A percentile compares a stretch with the other conserved stretches of the same genome.
These are phyloP conservation scores for Hypoxylon lienhwacheense DNA, from an alignment of 495 filamentous ascomycete species.

Conservation along the genomic window DNA sequence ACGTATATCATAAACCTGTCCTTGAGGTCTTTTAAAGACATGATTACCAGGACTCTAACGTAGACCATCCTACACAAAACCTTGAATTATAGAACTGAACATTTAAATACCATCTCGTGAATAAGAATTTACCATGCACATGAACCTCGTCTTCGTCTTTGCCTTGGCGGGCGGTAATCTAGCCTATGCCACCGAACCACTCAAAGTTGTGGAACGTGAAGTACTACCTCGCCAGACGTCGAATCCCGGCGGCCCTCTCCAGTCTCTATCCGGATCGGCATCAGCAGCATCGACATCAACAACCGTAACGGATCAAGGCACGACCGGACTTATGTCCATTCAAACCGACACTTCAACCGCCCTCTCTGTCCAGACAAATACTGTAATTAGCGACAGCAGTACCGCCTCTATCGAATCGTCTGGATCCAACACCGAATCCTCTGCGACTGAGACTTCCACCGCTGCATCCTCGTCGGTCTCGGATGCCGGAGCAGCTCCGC, in stretches of 20 bases:
- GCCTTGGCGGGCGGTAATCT: slow-evolving; percentile 8
- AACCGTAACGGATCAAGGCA: slow-evolving; percentile 9
- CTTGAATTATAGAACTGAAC: too few relatives aligned
- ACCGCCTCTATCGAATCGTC: slow-evolving; percentile 2
- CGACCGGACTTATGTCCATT: slow-evolving; percentile 11
- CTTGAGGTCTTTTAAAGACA: neutral
- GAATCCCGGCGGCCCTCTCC: slow-evolving; percentile 21
- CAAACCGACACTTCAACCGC: slow-evolving; percentile 12
- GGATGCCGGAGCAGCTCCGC: slow-evolving; percentile 14
- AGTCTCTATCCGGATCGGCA: slow-evolving; percentile 19
- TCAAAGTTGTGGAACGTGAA: neutral
- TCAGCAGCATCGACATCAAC: too few relatives aligned
- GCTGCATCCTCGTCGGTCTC: slow-evolving; percentile 9
- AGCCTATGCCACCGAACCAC: neutral
- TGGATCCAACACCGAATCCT: slow-evolving; percentile 2
- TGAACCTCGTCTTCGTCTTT: slow-evolving; percentile 2
- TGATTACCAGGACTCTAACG: too few relatives aligned
- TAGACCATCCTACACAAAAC: too few relatives aligned
- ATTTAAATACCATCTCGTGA: neutral
- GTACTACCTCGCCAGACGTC: slow-evolving; percentile 17
- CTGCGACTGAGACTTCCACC: slow-evolving; percentile 3
- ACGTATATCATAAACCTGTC: neutral
- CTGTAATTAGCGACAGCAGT: neutral
- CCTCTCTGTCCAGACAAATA: slow-evolving; percentile 11
- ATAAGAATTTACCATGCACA: slow-evolving; percentile 12